Base-by-base conservation (phyloP, 164 flowering plant genomes). In the Vitis riparia region DNA sequence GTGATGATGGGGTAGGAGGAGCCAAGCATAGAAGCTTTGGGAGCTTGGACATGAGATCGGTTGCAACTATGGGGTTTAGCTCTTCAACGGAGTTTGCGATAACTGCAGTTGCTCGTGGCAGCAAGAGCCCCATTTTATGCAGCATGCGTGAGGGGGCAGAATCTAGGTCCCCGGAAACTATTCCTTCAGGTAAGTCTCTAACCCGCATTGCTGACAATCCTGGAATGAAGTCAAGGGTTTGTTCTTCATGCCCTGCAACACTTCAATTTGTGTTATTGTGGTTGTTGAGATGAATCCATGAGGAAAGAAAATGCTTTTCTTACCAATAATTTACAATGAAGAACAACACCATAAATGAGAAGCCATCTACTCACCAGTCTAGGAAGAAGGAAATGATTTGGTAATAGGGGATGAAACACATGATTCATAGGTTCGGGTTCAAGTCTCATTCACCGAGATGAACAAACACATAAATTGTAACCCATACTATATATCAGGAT, bases 101-200 rank as follows among this genome's bases (percentile, higher is more conserved):
- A 29, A 61, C 64, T 11, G 64, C 64, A 1, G 37, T 47, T 9
- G 64, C 64, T 19, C 14, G 7, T 61, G 64, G 64, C 8, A 61
- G 9, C 3, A 9, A 6, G 11, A 10, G 11, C 11, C 64, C 48
- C 15, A 61, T 32, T 32, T 32, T 32, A 32, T 32, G 6, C 37
- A 1, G 37, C 37, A 32, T 32, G 37, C 3, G 37, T 32, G 6
- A 5, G 37, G 37, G 6, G 37, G 6, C 0, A 32, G 74, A 60
- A 29, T 60, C 59, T 9, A 70, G 13, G 44, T 70, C 58, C 9
- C 71, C 78, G 9, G 55, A 29, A 2, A 70, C n/a, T 19, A 69
- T 11, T 55, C 73, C 79, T 37, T 50, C 60, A 0, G 76, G 76
- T 32, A 77, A 64, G 67, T 77, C 79, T 10, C 44, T 12, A 0